These are phyloP conservation scores for Neotropicomus parvogracilis DNA, from an alignment of 1,284 basidiomycete genomes.

Conservation along the genomic window DNA sequence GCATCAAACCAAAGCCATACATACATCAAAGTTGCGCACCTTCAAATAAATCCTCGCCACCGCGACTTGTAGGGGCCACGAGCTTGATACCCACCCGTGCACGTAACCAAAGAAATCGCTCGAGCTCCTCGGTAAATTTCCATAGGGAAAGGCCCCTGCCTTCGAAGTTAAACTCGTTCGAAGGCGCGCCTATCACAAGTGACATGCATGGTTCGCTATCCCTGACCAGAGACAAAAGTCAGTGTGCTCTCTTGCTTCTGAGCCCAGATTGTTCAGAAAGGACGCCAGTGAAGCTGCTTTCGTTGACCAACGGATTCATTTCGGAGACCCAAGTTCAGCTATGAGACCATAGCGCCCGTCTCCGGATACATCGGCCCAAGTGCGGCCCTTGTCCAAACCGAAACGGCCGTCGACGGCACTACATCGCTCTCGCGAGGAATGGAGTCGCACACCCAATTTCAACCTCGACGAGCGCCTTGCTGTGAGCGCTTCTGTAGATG, in stretches of 20 bases:
- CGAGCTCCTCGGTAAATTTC: too few relatives aligned
- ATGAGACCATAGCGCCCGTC: slow-evolving; percentile 19
- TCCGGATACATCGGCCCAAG: slow-evolving; percentile 21
- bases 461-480: slow-evolving; percentile 52
- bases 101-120: too few relatives aligned
- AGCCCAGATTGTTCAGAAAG: slow-evolving; percentile 50
- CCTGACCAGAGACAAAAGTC: not conserved
- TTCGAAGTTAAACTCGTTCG: slow-evolving; percentile 54
- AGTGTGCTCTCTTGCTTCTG: slow-evolving; percentile 51
- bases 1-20: slow-evolving; percentile 29
- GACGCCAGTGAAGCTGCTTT: slow-evolving; percentile 45
- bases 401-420: slow-evolving; percentile 9
- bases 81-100: slow-evolving; percentile 24
- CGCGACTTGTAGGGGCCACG: slow-evolving; percentile 24
- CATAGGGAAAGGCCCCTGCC: slow-evolving; percentile 49
- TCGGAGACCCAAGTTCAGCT: slow-evolving; percentile 38
- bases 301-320: slow-evolving; percentile 54
- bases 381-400: not conserved
- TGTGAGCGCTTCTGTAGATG: slow-evolving; percentile 39
- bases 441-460: slow-evolving; percentile 32
- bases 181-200: slow-evolving; percentile 56
- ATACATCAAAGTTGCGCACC: slow-evolving; percentile 7
- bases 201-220: not conserved
- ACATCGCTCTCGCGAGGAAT: slow-evolving; percentile 22
- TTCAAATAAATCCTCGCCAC: slow-evolving; percentile 22